Evolutionary conservation across 192 early-diverging fungal genomes (phyloP).

Genomic region (Rhizophagus clarus): DNA sequence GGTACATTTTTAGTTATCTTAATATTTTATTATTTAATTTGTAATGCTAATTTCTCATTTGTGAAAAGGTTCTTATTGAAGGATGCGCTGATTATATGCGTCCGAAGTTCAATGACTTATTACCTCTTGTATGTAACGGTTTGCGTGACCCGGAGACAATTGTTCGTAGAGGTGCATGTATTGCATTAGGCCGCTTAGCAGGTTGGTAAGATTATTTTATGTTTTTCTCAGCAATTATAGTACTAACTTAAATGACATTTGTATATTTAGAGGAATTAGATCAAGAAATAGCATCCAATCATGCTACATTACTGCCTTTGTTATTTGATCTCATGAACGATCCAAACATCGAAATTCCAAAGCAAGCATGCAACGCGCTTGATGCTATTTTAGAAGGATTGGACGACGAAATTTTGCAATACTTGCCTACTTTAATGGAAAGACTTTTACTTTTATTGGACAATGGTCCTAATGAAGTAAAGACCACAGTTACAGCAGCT

Average conservation of each 20-base stretch:
- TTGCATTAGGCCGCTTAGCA: slow-evolving; percentile 80
- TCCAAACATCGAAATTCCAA: slow-evolving; percentile 68
- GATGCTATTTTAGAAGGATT: slow-evolving; percentile 90
- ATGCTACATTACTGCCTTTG: slow-evolving; percentile 80
- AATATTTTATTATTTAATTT: background rate
- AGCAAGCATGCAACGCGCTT: slow-evolving; percentile 80
- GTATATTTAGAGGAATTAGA: slow-evolving; percentile 68
- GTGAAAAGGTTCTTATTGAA: slow-evolving; percentile 65
- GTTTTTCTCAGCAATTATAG: background rate
- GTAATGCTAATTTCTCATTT: background rate
- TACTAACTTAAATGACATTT: slow-evolving; percentile 11
- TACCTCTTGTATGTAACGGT: slow-evolving; percentile 73
- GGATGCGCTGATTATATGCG: slow-evolving; percentile 86
- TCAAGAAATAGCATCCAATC: slow-evolving; percentile 76
- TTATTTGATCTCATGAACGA: slow-evolving; percentile 86
- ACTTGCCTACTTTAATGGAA: slow-evolving; percentile 82
- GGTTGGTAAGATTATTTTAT: slow-evolving; percentile 35
- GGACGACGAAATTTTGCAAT: slow-evolving; percentile 73
- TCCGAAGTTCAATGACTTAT: slow-evolving; percentile 74
- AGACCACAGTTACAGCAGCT: slow-evolving; percentile 78
- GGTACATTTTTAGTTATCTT: slow-evolving; percentile 34
- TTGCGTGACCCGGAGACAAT: slow-evolving; percentile 77
- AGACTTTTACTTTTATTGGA: slow-evolving; percentile 78
- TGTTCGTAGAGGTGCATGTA: slow-evolving; percentile 85
- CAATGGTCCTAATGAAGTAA: slow-evolving; percentile 64